Evolutionary conservation across 768 basidiomycete genomes (phyloP), one percentile per base, ranked within the genome.

Genomic region (Termitomyces bulborhizus): DNA sequence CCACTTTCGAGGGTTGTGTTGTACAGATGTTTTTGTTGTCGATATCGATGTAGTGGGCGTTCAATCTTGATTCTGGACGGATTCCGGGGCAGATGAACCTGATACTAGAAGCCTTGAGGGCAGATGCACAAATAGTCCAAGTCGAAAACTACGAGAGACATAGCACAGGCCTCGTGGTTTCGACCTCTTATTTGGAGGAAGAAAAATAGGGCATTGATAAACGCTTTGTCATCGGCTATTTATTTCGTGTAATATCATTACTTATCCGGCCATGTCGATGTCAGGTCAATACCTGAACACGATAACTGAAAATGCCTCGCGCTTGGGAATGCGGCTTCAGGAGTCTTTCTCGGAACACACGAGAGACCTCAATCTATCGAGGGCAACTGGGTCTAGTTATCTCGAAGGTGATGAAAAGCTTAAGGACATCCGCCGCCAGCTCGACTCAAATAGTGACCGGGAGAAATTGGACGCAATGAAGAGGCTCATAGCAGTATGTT

Each of bases 401-500:
- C 75, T 88, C 51, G 89, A 90, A 62, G 73, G 83, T 4, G 90
- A 95, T 62, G 94, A 97, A 65, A 90, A 88, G 67, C 73, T 84
- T 50, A 85, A 84, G 69, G 86, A 93, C 64, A 89, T 98, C 32
- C 80, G 81, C 56, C 86, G 85, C 63, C 88, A 98, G 66, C 80
- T 99, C 34, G 93, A 97, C 63, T 90, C 89, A 3, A 87, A 78
- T 60, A 87, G 85, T 55, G 97, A 98, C 63, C 76, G 85, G 54
- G 96, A 98, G 66, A 91, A 94, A 65, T 71, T 96, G 49, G 94
- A 98, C 60, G 96, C 93, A 3, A 88, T 99, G 86, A 97, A 96
- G 72, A 76, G 93, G 58, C 80, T 99, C 50, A 83, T 98, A 56
- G 96, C 94, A 43, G 95, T 97, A 68, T 63, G 89, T 79, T 21